Percentiles rank a stretch among this genome's conserved stretches.
Evolutionary conservation across 2,329 filamentous ascomycete genomes (phyloP).

Genomic region (Ascocoryne sarcoides): DNA sequence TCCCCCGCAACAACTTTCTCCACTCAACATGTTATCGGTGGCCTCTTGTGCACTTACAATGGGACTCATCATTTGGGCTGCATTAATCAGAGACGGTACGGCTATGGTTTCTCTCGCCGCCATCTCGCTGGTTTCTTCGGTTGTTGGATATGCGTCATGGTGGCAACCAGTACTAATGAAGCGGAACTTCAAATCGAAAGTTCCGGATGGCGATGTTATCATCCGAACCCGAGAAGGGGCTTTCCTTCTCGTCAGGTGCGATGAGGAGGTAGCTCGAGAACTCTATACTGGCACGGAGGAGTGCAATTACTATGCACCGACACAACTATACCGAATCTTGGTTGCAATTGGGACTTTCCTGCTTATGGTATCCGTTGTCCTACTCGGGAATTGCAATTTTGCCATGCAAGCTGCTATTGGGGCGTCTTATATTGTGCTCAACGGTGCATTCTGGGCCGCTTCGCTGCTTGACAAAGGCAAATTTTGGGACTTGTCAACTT

Average conservation of each 20-base stretch:
- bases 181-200: conserved; percentile 37
- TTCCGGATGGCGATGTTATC: conserved; percentile 48
- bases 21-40: conserved; percentile 44
- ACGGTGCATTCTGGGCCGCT: conserved; percentile 46
- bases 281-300: conserved; percentile 53
- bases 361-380: conserved; percentile 52
- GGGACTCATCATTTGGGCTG: conserved; percentile 37
- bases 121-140: conserved; percentile 43
- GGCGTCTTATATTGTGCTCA: conserved; percentile 48
- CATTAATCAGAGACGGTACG: conserved; percentile 38
- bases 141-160: conserved; percentile 48
- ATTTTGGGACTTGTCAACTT: conserved; percentile 51
- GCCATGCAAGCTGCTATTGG: conserved; percentile 51
- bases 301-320: conserved; percentile 45
- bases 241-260: conserved; percentile 48
- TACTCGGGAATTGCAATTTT: conserved; percentile 55
- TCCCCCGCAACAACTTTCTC: conserved; percentile 40
- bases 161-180: conserved; percentile 48
- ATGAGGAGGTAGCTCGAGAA: conserved; percentile 53
- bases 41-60: conserved; percentile 42
- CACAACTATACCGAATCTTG: conserved; percentile 39
- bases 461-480: conserved; percentile 31
- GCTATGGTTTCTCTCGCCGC: conserved; percentile 42
- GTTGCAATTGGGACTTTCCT: conserved; percentile 50
- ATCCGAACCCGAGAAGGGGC: conserved; percentile 52